Evolutionary conservation across 768 basidiomycete genomes (phyloP).

Genomic region (Mycena amicta): DNA sequence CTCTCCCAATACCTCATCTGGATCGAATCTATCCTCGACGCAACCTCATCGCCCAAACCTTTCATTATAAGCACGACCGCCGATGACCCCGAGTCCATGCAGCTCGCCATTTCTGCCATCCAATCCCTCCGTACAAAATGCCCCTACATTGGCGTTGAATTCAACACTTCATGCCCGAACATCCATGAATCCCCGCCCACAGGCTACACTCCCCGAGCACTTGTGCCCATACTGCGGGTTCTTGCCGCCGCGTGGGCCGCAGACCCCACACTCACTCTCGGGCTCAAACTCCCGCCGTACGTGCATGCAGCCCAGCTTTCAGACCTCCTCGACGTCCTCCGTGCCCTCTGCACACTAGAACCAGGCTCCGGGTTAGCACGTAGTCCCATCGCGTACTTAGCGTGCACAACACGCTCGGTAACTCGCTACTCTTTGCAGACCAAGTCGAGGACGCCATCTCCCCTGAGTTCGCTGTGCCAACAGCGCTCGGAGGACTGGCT

Average conservation of each 20-base stretch:
- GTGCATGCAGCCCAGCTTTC: conserved; percentile 62
- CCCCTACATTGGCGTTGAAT: conserved; percentile 62
- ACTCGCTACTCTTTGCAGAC: conserved; percentile 61
- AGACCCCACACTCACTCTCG: conserved; percentile 64
- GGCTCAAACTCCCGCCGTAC: conserved; percentile 82
- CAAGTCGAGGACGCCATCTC: conserved; percentile 37
- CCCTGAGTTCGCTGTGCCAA: conserved; percentile 59
- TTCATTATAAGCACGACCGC: conserved; percentile 82
- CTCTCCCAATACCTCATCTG: conserved; percentile 67
- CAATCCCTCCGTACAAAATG: conserved; percentile 55
- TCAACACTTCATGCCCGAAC: conserved; percentile 88
- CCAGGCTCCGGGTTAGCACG: conserved; percentile 10
- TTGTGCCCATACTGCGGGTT: conserved; percentile 56
- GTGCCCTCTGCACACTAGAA: conserved; percentile 35
- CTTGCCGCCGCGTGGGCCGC: conserved; percentile 50
- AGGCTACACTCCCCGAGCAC: conserved; percentile 58
- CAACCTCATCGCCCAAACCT: conserved; percentile 42
- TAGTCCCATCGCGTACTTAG: conserved; percentile 68
- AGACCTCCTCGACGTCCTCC: conserved; percentile 51
- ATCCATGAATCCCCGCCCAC: conserved; percentile 63
- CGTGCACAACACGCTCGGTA: conserved; percentile 83
- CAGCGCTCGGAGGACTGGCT: conserved; percentile 69
- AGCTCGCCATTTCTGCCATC: conserved; percentile 59
- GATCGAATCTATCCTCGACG: conserved; percentile 54
- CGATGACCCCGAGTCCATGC: conserved; percentile 52